A percentile compares a stretch with the other conserved stretches of the same genome.
Conservation (phyloP, 257 asterid genomes). For the Handroanthus guayacan region DNA sequence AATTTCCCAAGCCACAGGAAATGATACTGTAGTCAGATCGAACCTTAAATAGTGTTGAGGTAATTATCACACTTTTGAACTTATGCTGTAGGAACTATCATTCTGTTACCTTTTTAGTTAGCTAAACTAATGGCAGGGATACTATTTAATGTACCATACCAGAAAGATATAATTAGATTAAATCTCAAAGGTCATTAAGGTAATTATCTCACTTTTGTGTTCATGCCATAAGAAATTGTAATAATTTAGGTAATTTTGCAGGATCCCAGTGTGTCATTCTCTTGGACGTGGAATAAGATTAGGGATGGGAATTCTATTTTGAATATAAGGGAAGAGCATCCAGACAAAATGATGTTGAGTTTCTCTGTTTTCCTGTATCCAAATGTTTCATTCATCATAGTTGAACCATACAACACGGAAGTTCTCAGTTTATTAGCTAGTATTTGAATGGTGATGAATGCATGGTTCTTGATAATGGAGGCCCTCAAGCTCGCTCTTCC, state of each 20-base stretch:
- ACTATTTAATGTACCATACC: too few relatives aligned
- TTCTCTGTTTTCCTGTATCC: neutral
- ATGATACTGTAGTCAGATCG: too few relatives aligned
- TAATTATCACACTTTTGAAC: too few relatives aligned
- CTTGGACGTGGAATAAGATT: neutral
- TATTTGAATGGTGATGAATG: neutral
- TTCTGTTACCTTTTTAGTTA: too few relatives aligned
- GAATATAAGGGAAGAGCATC: neutral
- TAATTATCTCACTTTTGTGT: too few relatives aligned
- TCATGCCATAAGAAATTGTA: too few relatives aligned
- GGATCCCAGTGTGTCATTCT: neutral
- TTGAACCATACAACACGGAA: neutral
- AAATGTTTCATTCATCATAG: neutral
- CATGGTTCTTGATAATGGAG: neutral
- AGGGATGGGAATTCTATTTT: neutral
- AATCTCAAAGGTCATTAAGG: too few relatives aligned
- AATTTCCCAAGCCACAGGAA: too few relatives aligned
- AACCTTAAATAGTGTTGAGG: too few relatives aligned
- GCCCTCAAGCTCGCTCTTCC: neutral
- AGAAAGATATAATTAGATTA: too few relatives aligned
- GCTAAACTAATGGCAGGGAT: too few relatives aligned
- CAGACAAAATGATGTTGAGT: neutral
- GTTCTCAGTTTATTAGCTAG: neutral
- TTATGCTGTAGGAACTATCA: too few relatives aligned
- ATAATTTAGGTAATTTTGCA: neutral